These are phyloP conservation scores for Quercus ilex DNA, from an alignment of 306 rosid species.

Conservation along the genomic window DNA sequence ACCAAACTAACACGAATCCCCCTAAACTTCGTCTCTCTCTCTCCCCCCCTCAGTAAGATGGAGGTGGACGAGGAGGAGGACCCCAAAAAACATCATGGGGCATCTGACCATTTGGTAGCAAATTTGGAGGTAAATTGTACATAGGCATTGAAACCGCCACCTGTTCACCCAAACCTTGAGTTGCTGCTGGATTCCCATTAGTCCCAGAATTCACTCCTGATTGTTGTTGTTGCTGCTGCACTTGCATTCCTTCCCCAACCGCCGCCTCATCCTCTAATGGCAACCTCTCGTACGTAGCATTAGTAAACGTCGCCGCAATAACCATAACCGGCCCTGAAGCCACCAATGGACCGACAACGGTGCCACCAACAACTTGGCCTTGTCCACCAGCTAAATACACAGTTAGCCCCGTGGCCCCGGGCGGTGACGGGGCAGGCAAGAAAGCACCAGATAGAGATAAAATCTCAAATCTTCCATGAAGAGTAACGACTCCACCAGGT, in stretches of 20 bases:
- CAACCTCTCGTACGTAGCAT: constrained; percentile 71
- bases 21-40: background rate
- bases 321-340: constrained; percentile 76
- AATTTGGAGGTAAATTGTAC: constrained; percentile 61
- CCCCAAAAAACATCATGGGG: constrained; percentile 72
- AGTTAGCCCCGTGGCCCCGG: constrained; percentile 52
- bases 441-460: constrained; percentile 73
- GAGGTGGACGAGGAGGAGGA: constrained; percentile 64
- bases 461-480: constrained; percentile 73
- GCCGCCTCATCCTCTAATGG: constrained; percentile 54
- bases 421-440: constrained; percentile 78
- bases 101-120: constrained; percentile 66
- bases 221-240: constrained; percentile 25
- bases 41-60: constrained; percentile 39
- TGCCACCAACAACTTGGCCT: constrained; percentile 80
- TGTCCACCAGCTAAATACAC: constrained; percentile 70
- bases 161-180: constrained; percentile 50
- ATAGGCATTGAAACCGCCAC: constrained; percentile 39
- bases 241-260: constrained; percentile 40
- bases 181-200: constrained; percentile 26
- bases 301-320: constrained; percentile 73
- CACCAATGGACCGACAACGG: constrained; percentile 58
- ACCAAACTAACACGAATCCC: background rate
- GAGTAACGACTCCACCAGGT: constrained; percentile 47
- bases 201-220: constrained; percentile 34